Evolutionary conservation across 1,284 basidiomycete species (phyloP).

Genomic region (Leccinum colubrinum): DNA sequence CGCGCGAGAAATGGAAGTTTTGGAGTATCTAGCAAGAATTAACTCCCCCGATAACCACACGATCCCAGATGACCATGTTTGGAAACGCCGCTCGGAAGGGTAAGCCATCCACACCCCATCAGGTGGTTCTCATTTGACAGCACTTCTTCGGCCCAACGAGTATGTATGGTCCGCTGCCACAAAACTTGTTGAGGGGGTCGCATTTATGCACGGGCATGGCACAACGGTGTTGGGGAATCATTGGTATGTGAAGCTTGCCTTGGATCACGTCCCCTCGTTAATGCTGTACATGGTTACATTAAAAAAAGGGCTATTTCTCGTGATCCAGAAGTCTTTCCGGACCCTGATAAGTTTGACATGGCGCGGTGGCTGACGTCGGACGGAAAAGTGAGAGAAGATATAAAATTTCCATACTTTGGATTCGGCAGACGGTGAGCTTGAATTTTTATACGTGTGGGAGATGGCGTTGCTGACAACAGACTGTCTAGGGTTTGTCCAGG

Average conservation of each 20-base stretch:
- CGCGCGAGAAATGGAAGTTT: too few species aligned
- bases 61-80: too few species aligned
- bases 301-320: slow-evolving; percentile 13
- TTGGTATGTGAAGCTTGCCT: slow-evolving; percentile 2
- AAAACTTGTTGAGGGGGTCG: too few species aligned
- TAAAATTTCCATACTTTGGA: slow-evolving; percentile 13
- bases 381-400: slow-evolving; percentile 6
- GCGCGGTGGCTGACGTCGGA: slow-evolving; percentile 11
- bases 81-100: too few species aligned
- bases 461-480: neutral
- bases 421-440: slow-evolving; percentile 14
- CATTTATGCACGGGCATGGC: too few species aligned
- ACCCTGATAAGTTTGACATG: slow-evolving; percentile 9
- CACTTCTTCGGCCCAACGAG: too few species aligned
- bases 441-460: too few species aligned
- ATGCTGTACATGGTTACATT: neutral
- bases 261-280: neutral
- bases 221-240: slow-evolving; percentile 12
- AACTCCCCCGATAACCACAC: too few species aligned
- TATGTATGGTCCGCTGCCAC: too few species aligned
- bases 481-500: slow-evolving; percentile 14
- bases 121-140: too few species aligned
- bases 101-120: too few species aligned
- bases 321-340: slow-evolving; percentile 14
- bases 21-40: too few species aligned